Evolutionary conservation across 148 eudicot genomes (phyloP).

Genomic region (Spergularia marina): DNA sequence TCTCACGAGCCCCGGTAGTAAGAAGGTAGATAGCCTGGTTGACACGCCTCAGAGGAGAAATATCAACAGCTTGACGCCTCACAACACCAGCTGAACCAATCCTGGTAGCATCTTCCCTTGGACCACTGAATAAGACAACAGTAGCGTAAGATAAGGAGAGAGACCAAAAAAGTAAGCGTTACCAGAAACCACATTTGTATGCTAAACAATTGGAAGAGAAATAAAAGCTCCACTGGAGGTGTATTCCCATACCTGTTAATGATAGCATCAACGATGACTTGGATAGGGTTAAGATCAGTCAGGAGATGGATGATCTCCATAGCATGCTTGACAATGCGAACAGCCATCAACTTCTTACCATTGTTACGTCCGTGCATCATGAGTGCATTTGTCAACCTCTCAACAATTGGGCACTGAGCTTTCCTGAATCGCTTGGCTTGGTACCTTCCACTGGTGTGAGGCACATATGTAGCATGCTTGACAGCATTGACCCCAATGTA

Average conservation of each 20-base stretch:
- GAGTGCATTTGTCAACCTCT: constrained; percentile 34
- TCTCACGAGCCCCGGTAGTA: constrained; percentile 37
- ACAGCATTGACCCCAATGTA: constrained; percentile 29
- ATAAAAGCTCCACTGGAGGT: no score
- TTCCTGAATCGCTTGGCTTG: constrained; percentile 37
- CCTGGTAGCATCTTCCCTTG: constrained; percentile 40
- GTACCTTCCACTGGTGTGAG: constrained; percentile 35
- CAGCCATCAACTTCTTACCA: constrained; percentile 38
- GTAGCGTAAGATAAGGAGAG: not conserved
- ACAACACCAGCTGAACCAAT: constrained; percentile 43
- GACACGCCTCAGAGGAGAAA: constrained; percentile 36
- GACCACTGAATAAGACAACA: constrained; percentile 21
- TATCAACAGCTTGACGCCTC: constrained; percentile 43
- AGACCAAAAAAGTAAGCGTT: not conserved
- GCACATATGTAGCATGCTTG: constrained; percentile 34
- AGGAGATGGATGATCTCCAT: constrained; percentile 37
- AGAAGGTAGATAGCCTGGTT: constrained; percentile 38
- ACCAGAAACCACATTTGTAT: not conserved
- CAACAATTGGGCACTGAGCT: constrained; percentile 38
- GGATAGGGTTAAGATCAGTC: constrained; percentile 35
- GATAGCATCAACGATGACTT: constrained; percentile 35
- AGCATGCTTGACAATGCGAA: constrained; percentile 34
- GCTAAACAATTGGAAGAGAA: not conserved
- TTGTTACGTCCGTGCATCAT: constrained; percentile 42
- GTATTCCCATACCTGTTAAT: constrained; percentile 24